Evolutionary conservation across 164 flowering plant genomes (phyloP).

Genomic region (Magnolia changhungtana): DNA sequence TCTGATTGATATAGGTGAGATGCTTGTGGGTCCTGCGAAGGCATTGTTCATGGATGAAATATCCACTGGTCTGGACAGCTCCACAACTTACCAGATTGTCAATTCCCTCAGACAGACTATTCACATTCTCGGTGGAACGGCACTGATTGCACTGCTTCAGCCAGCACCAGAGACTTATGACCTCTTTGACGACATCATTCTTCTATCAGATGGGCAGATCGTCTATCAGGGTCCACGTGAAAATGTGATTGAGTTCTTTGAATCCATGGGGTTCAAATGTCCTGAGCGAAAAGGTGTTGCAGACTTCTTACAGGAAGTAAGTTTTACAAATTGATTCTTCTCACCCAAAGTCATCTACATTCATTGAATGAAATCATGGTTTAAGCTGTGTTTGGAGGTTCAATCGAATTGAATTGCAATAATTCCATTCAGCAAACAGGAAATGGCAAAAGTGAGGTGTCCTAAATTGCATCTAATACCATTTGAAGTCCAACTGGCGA

Average conservation of each 20-base stretch:
- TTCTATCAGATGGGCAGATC: conserved; percentile 63
- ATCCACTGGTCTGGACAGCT: conserved; percentile 48
- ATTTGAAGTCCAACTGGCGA: no score
- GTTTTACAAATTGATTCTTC: neutral
- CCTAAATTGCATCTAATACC: no score
- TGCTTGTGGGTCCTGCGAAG: conserved; percentile 16
- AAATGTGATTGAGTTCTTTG: conserved; percentile 55
- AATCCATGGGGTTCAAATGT: conserved; percentile 38
- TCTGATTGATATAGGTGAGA: conserved; percentile 11
- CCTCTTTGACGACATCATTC: conserved; percentile 72
- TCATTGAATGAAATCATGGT: no score
- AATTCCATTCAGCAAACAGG: no score
- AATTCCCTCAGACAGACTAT: conserved; percentile 51
- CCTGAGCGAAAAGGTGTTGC: conserved; percentile 38
- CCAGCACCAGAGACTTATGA: conserved; percentile 84
- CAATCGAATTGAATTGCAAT: no score
- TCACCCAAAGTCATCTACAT: neutral
- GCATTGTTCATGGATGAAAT: conserved; percentile 19
- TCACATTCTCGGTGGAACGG: conserved; percentile 57
- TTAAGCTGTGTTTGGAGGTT: no score
- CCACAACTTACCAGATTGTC: conserved; percentile 64
- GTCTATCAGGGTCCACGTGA: conserved; percentile 76
- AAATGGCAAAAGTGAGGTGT: no score
- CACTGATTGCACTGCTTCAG: conserved; percentile 70
- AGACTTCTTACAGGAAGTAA: conserved; percentile 39